Base-by-base conservation (phyloP, 768 basidiomycete genomes). In the Grammothele lineata region DNA sequence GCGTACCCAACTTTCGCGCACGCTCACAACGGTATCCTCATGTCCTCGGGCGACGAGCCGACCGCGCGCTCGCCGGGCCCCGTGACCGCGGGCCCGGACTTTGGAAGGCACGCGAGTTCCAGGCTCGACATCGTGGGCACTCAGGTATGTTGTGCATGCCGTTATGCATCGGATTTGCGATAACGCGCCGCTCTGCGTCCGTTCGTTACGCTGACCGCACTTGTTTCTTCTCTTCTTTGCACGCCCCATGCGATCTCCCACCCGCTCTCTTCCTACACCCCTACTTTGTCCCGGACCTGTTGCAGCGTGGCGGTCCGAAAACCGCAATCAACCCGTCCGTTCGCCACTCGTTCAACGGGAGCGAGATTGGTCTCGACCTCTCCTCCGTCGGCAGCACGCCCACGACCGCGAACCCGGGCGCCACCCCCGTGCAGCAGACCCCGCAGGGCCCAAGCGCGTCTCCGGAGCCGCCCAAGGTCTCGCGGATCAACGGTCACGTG, bases 71-170 rank as follows among this genome's bases (percentile, higher is more conserved):
- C 85, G 18, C 87, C 87, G 47, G 84, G 81, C 40, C 89, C 88
- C 27, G 77, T 88, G 51, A 92, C 88, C 48, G 88, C 88, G 47
- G 89, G 87, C 40, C 89, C 88, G 53, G 88, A 91, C 66, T 71
- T 92, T 36, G 88, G 89, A 57, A 74, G 89, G 57, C 85, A 88
- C 59, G 82, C 79, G 59, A 76, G 76, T 55, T 76, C 81, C 18
- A 75, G 87, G 34, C 62, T 81, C 56, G 87, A 86, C 61, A 88
- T 87, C 57, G 88, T 43, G 79, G 84, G 26, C 81, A 78, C 63
- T 53, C 81, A 83, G 70, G 87, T 87, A 62, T 47, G 75, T 30
- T 14, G 7, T 55, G 17, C 37, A 42, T 47, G 47, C 49, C 52
- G 47, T n/a, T n/a, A n/a, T n/a, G n/a, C n/a, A n/a, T n/a, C n/a